Percentiles rank a stretch among this genome's conserved stretches.
phyloP scores from a whole-genome alignment of 352 stramenopile genomes.

The Phytopythium aichiense region DNA sequence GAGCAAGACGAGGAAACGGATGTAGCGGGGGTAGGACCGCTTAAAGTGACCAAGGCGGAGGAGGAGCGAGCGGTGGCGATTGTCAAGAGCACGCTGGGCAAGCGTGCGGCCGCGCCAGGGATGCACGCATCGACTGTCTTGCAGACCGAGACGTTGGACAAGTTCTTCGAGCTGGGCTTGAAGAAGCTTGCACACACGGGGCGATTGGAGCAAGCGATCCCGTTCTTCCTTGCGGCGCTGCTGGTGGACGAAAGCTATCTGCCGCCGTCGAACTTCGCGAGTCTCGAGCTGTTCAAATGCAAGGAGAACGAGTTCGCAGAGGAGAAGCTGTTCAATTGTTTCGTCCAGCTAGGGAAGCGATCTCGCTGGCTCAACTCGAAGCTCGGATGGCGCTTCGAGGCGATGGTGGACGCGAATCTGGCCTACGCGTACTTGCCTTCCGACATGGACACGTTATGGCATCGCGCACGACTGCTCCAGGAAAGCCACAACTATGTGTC shows the following conservation, averaged over 20 bases:
- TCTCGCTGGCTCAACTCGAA: constrained; percentile 43
- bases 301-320: constrained; percentile 51
- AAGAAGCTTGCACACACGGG: constrained; percentile 33
- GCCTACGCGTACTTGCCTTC: constrained; percentile 41
- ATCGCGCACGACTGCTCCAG: constrained; percentile 34
- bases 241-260: constrained; percentile 52
- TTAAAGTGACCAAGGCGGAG: constrained; percentile 18
- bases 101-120: constrained; percentile 15
- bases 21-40: background rate
- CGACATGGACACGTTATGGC: constrained; percentile 49
- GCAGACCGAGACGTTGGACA: constrained; percentile 45
- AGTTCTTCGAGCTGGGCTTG: constrained; percentile 49
- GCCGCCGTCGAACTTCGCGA: constrained; percentile 45
- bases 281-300: constrained; percentile 51
- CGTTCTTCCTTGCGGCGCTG: constrained; percentile 45
- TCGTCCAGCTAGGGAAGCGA: constrained; percentile 33
- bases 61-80: constrained; percentile 33
- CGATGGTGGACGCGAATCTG: constrained; percentile 44
- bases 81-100: constrained; percentile 37
- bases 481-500: constrained; percentile 33
- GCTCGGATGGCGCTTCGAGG: constrained; percentile 47
- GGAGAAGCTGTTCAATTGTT: constrained; percentile 47
- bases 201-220: constrained; percentile 28
- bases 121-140: constrained; percentile 5
- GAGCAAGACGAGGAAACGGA: constrained; percentile 12